Evolutionary conservation across 23 red algal genomes (phyloP).

Genomic region (Gracilariopsis chorda): DNA sequence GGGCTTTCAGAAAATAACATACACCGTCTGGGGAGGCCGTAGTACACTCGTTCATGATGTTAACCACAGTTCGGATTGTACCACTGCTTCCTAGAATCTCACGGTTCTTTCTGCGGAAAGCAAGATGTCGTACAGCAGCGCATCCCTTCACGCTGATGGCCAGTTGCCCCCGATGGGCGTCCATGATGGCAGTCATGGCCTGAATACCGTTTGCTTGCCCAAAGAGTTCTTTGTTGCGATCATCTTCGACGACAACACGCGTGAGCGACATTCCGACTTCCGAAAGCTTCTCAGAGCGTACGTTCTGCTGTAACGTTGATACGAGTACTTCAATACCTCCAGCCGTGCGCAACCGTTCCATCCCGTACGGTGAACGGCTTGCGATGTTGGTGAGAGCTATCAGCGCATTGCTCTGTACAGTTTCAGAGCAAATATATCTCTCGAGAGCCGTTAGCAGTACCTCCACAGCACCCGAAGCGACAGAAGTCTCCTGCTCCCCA

Average conservation of each 20-base stretch:
- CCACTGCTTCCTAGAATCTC: slow-evolving; percentile 59
- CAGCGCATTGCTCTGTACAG: slow-evolving; percentile 46
- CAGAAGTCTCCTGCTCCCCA: slow-evolving; percentile 10
- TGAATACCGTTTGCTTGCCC: slow-evolving; percentile 37
- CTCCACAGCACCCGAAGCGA: slow-evolving; percentile 39
- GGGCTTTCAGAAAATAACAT: slow-evolving; percentile 47
- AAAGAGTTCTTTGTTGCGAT: slow-evolving; percentile 50
- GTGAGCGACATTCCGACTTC: slow-evolving; percentile 41
- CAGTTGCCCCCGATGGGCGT: slow-evolving; percentile 20
- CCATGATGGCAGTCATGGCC: slow-evolving; percentile 34
- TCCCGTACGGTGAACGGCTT: slow-evolving; percentile 12
- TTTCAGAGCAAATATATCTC: slow-evolving; percentile 7
- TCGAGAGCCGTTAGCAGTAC: slow-evolving; percentile 54
- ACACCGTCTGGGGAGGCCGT: neutral
- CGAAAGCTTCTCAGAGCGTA: neutral
- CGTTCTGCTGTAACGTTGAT: slow-evolving; percentile 21
- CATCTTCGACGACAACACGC: slow-evolving; percentile 33
- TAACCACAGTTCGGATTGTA: slow-evolving; percentile 23
- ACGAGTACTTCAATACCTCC: slow-evolving; percentile 47
- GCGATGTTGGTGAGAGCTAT: slow-evolving; percentile 57
- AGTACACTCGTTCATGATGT: slow-evolving; percentile 4
- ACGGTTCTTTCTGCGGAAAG: slow-evolving; percentile 56
- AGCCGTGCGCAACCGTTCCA: slow-evolving; percentile 33
- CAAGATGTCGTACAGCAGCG: slow-evolving; percentile 29
- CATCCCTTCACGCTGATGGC: slow-evolving; percentile 55